These are phyloP conservation scores for Coleophoma crateriformis DNA, from an alignment of 2,329 filamentous ascomycete genomes.

Conservation along the genomic window DNA sequence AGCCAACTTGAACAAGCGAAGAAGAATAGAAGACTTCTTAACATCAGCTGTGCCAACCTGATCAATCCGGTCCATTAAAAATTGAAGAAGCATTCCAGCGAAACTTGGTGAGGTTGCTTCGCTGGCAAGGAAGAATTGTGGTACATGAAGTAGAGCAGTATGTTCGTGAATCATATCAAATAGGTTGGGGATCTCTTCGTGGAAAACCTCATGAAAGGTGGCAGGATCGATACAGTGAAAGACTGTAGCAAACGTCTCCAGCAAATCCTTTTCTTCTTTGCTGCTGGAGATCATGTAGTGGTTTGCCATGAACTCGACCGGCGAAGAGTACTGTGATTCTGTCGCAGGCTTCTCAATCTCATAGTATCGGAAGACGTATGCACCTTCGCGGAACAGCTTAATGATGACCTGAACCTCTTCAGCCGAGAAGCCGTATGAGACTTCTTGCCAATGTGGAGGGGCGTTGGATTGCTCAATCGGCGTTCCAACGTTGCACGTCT, in stretches of 20 bases:
- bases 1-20: constrained; percentile 93
- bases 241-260: constrained; percentile 96
- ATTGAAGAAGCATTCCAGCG: constrained; percentile 95
- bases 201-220: constrained; percentile 97
- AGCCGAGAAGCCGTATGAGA: constrained; percentile 92
- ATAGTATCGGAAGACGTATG: constrained; percentile 95
- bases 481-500: constrained; percentile 75
- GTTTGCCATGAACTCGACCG: constrained; percentile 88
- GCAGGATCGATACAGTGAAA: constrained; percentile 98
- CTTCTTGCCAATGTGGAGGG: constrained; percentile 88
- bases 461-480: constrained; percentile 72
- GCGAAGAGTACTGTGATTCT: constrained; percentile 71
- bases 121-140: constrained; percentile 97
- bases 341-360: constrained; percentile 74
- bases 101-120: constrained; percentile 97
- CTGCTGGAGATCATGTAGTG: constrained; percentile 91
- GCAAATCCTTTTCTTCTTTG: constrained; percentile 93
- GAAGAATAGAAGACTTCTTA: constrained; percentile 84
- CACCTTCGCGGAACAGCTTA: constrained; percentile 95
- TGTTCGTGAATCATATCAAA: constrained; percentile 99
- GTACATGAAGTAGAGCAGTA: constrained; percentile 86
- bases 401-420: constrained; percentile 96
- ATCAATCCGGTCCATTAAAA: constrained; percentile 93
- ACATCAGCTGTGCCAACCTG: constrained; percentile 91
- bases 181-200: constrained; percentile 91